Conservation (phyloP, 768 basidiomycete genomes). For the Kondoa subrosea region DNA sequence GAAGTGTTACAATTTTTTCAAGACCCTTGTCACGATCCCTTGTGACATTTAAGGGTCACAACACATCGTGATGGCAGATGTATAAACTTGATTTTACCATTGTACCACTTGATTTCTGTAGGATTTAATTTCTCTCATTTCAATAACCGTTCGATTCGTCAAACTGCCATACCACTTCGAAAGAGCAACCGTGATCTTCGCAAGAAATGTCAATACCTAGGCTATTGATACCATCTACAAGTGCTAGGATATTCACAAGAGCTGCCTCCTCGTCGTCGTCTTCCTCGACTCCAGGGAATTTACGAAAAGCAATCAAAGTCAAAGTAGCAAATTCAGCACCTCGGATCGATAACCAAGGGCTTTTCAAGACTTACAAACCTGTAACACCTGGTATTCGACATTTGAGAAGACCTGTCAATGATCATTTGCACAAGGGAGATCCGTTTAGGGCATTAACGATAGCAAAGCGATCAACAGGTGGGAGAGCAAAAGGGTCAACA, state of each 20-base stretch:
- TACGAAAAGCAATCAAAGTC: background rate
- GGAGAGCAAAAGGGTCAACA: constrained; percentile 47
- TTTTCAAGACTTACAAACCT: constrained; percentile 78
- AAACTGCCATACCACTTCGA: too few relatives aligned
- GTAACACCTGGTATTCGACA: constrained; percentile 73
- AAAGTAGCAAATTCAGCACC: background rate
- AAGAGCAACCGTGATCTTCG: too few relatives aligned
- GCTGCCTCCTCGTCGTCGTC: background rate
- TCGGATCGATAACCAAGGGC: constrained; percentile 1
- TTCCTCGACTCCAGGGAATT: background rate
- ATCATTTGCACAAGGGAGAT: constrained; percentile 68
- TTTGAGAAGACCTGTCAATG: constrained; percentile 60
- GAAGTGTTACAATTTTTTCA: too few relatives aligned
- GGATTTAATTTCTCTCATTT: too few relatives aligned
- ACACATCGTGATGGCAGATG: too few relatives aligned
- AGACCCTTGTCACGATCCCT: too few relatives aligned
- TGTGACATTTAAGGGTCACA: too few relatives aligned
- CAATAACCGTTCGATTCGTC: too few relatives aligned
- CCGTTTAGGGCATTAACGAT: constrained; percentile 68
- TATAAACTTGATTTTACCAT: too few relatives aligned
- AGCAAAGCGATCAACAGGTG: constrained; percentile 66
- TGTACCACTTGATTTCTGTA: too few relatives aligned
- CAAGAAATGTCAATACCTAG: too few relatives aligned
- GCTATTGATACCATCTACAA: too few relatives aligned
- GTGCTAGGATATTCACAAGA: background rate